Conservation (phyloP, 73 alveolate species). For the Effrenium voratum region DNA sequence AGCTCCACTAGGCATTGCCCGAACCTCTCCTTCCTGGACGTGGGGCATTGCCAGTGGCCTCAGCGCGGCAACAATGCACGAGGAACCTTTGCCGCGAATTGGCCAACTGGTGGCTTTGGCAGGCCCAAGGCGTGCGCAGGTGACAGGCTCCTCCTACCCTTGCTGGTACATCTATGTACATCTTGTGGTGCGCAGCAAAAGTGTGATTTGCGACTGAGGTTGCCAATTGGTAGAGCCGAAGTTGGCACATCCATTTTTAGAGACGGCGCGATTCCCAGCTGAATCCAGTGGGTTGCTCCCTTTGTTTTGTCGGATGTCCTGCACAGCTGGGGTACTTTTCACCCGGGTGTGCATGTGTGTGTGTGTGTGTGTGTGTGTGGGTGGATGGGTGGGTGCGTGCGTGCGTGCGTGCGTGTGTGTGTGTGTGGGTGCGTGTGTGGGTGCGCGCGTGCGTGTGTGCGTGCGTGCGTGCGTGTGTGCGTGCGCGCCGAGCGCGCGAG, state of each 20-base stretch:
- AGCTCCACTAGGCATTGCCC: conserved; percentile 91
- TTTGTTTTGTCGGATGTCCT: too few relatives aligned
- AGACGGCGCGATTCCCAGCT: conserved; percentile 5
- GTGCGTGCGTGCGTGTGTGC: not conserved
- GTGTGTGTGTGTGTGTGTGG: not conserved
- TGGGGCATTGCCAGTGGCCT: conserved; percentile 59
- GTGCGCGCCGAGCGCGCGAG: not conserved
- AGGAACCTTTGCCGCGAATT: too few relatives aligned
- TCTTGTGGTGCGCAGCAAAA: too few relatives aligned
- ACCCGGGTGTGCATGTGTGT: too few relatives aligned
- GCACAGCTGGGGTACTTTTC: too few relatives aligned
- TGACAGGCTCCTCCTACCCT: too few relatives aligned
- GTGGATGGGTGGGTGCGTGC: not conserved
- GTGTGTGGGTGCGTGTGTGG: not conserved
- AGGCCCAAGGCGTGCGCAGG: too few relatives aligned
- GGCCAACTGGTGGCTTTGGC: too few relatives aligned
- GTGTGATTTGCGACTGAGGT: not conserved
- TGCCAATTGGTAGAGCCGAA: conserved; percentile 73
- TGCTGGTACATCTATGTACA: too few relatives aligned
- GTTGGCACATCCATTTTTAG: conserved; percentile 60
- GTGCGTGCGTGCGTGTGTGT: not conserved
- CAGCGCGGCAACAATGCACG: too few relatives aligned
- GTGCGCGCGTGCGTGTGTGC: not conserved
- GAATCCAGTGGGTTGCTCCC: too few relatives aligned
- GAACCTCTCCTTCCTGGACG: conserved; percentile 57